A percentile compares a stretch with the other conserved stretches of the same genome.
Conservation (phyloP, 768 basidiomycete genomes). For the Hericium alpestre region DNA sequence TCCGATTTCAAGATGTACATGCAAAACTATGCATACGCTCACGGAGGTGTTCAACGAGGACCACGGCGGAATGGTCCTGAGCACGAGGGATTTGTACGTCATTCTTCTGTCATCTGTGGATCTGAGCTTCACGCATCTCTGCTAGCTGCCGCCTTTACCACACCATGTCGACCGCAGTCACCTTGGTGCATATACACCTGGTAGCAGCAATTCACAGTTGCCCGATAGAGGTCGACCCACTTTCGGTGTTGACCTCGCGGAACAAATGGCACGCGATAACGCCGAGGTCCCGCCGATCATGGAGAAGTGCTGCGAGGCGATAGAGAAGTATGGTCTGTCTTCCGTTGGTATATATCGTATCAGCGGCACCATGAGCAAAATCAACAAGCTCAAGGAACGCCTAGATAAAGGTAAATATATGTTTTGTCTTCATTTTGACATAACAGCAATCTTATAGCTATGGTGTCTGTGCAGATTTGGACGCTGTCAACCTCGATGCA, state of each 20-base stretch:
- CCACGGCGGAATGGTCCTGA: constrained; percentile 80
- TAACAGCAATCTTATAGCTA: no score
- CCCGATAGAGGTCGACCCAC: constrained; percentile 66
- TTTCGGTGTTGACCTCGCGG: constrained; percentile 85
- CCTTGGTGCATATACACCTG: constrained; percentile 38
- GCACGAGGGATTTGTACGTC: constrained; percentile 88
- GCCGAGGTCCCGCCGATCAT: constrained; percentile 84
- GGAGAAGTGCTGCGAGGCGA: constrained; percentile 81
- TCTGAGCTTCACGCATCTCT: background rate
- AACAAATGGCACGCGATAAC: constrained; percentile 87
- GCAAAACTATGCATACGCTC: constrained; percentile 94
- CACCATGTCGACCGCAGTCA: constrained; percentile 37
- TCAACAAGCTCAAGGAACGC: constrained; percentile 68
- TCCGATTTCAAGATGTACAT: constrained; percentile 93
- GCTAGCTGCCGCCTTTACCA: constrained; percentile 8
- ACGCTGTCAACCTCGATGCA: constrained; percentile 75
- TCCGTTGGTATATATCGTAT: constrained; percentile 90
- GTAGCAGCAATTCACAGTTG: constrained; percentile 22
- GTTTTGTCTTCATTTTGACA: no score
- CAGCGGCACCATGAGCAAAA: constrained; percentile 83
- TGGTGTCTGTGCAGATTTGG: constrained; percentile 46
- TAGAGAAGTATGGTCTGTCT: constrained; percentile 79
- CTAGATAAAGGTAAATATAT: constrained; percentile 67
- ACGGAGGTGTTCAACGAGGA: constrained; percentile 55
- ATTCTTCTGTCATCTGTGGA: background rate